Percentiles rank a stretch among this genome's conserved stretches.
Conservation (phyloP, 2,329 filamentous ascomycete species). For the Blastomyces percursus region DNA sequence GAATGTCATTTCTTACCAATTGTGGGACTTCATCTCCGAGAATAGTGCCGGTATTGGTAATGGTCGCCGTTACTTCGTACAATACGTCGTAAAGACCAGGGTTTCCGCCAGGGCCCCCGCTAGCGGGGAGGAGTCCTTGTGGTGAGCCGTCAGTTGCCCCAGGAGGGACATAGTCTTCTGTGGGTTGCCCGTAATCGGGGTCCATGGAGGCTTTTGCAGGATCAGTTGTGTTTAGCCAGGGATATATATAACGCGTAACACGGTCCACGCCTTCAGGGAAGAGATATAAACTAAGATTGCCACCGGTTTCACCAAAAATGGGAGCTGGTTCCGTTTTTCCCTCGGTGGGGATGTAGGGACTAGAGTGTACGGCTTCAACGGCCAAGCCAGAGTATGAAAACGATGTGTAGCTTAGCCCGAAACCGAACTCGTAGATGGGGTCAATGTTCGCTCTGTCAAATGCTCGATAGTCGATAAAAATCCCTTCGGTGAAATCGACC, state of each 20-base stretch:
- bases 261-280: slow-evolving; percentile 44
- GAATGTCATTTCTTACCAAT: slow-evolving; percentile 24
- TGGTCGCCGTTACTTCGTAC: slow-evolving; percentile 38
- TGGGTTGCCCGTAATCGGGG: slow-evolving; percentile 43
- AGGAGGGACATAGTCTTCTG: slow-evolving; percentile 41
- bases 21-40: slow-evolving; percentile 45
- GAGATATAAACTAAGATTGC: slow-evolving; percentile 42
- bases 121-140: slow-evolving; percentile 47
- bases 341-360: slow-evolving; percentile 42
- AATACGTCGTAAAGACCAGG: slow-evolving; percentile 42
- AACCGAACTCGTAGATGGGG: slow-evolving; percentile 51
- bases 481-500: slow-evolving; percentile 49
- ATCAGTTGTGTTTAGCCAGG: slow-evolving; percentile 52
- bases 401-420: slow-evolving; percentile 49
- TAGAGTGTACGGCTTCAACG: slow-evolving; percentile 34
- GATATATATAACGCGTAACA: slow-evolving; percentile 50
- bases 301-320: slow-evolving; percentile 39
- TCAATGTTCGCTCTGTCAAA: slow-evolving; percentile 43
- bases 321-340: slow-evolving; percentile 46
- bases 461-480: slow-evolving; percentile 46
- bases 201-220: slow-evolving; percentile 42
- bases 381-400: slow-evolving; percentile 48
- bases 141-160: slow-evolving; percentile 43
- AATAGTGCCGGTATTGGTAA: slow-evolving; percentile 42
- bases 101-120: slow-evolving; percentile 51